phyloP scores from a whole-genome alignment of 352 stramenopile species.

The Peronospora belbahrii region DNA sequence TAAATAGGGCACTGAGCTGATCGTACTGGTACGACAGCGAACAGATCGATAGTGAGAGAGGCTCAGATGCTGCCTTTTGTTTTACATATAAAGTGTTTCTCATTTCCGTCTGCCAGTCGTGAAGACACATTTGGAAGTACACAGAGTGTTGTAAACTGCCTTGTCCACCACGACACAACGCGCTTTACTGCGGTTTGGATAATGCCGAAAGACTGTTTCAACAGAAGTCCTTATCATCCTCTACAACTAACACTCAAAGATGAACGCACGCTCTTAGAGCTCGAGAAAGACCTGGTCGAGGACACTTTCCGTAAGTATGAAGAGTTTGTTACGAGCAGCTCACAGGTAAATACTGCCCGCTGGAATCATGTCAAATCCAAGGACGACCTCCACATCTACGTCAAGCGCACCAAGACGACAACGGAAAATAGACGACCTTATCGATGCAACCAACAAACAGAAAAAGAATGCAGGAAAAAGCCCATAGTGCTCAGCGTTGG shows the following conservation, averaged over 20 bases:
- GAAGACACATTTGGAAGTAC: neutral
- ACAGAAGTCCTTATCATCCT: slow-evolving; percentile 14
- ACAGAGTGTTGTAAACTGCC: neutral
- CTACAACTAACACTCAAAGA: neutral
- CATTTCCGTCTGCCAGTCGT: slow-evolving; percentile 5
- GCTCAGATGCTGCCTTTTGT: slow-evolving; percentile 1
- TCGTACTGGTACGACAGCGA: slow-evolving; percentile 15
- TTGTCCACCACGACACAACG: slow-evolving; percentile 26
- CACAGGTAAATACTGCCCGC: slow-evolving; percentile 7
- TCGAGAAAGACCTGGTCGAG: slow-evolving; percentile 12
- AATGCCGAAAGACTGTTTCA: slow-evolving; percentile 28
- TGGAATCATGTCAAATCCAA: slow-evolving; percentile 22
- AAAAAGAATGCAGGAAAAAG: neutral
- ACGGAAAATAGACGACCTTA: neutral
- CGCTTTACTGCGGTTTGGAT: slow-evolving; percentile 10
- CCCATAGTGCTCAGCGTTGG: slow-evolving; percentile 19
- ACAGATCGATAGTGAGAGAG: slow-evolving; percentile 3
- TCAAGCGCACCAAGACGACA: slow-evolving; percentile 4
- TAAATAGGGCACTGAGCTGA: slow-evolving; percentile 1
- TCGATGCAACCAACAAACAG: neutral
- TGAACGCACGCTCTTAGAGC: neutral
- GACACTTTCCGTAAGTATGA: slow-evolving; percentile 23
- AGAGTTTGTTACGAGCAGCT: slow-evolving; percentile 11
- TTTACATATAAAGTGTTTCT: slow-evolving; percentile 10
- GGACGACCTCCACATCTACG: slow-evolving; percentile 20